A percentile compares a stretch with the other conserved stretches of the same genome.
phyloP scores from a whole-genome alignment of 345 rosid species.

The Dipteronia dyeriana region DNA sequence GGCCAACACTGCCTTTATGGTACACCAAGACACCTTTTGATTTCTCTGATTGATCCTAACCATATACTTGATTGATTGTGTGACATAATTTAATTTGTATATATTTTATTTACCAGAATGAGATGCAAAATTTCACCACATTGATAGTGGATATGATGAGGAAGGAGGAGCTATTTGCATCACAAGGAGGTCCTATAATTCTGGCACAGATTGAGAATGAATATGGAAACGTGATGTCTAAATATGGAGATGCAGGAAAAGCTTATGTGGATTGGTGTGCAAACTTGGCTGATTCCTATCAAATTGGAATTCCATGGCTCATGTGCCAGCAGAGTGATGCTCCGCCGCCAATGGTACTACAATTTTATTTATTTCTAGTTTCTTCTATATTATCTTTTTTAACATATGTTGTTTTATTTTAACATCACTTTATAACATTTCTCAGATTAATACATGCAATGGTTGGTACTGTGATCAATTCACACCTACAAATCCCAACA shows the following conservation, averaged over 20 bases:
- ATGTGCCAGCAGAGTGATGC: slow-evolving; percentile 75
- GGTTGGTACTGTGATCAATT: slow-evolving; percentile 50
- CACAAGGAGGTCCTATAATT: slow-evolving; percentile 83
- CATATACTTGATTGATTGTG: no score
- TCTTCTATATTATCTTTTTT: no score
- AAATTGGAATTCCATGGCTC: slow-evolving; percentile 81
- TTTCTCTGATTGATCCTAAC: no score
- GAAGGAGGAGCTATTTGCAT: slow-evolving; percentile 60
- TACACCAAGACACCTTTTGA: slow-evolving; percentile 2
- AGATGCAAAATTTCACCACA: slow-evolving; percentile 73
- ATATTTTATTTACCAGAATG: slow-evolving; percentile 30
- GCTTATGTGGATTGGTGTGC: slow-evolving; percentile 73
- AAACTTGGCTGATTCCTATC: slow-evolving; percentile 54
- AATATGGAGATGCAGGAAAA: slow-evolving; percentile 58
- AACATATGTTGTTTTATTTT: neutral
- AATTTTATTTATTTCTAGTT: neutral
- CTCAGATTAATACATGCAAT: slow-evolving; percentile 54
- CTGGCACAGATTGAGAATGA: slow-evolving; percentile 85
- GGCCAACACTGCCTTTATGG: slow-evolving; percentile 38
- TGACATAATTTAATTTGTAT: no score
- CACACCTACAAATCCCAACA: slow-evolving; percentile 34
- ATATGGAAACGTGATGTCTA: slow-evolving; percentile 54
- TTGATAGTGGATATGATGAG: slow-evolving; percentile 64
- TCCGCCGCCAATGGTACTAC: slow-evolving; percentile 48
- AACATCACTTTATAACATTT: no score